phyloP scores from a whole-genome alignment of 495 filamentous ascomycete genomes.

The Penicillium pancosmium region DNA sequence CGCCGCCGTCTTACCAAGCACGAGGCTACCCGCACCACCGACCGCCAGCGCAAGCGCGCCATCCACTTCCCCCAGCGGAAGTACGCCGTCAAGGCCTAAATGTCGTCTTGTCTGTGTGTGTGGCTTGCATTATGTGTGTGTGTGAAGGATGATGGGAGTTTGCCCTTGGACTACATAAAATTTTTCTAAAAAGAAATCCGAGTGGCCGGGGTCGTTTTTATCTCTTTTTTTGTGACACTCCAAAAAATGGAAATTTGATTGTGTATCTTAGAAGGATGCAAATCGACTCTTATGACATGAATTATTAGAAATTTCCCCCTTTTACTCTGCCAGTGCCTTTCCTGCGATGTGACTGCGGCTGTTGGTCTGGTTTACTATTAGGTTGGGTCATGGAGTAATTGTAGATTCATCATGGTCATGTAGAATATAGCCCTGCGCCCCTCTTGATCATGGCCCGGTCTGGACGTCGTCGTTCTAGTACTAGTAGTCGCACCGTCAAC shows the following conservation, averaged over 20 bases:
- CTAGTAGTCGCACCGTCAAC: no score
- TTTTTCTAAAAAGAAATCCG: not conserved
- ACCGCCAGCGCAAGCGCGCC: constrained; percentile 91
- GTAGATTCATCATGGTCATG: not conserved
- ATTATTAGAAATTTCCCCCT: not conserved
- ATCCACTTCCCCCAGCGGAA: constrained; percentile 98
- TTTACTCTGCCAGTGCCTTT: no score
- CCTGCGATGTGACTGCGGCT: no score
- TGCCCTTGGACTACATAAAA: constrained; percentile 29
- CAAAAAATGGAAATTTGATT: constrained; percentile 44
- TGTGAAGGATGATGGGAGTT: constrained; percentile 5
- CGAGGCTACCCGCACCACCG: constrained; percentile 77
- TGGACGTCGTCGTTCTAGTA: not conserved
- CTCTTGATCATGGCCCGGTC: not conserved
- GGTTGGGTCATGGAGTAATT: no score
- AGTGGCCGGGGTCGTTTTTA: constrained; percentile 38
- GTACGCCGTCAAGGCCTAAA: constrained; percentile 94
- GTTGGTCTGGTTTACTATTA: no score
- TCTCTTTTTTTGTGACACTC: constrained; percentile 39
- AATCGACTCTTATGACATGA: constrained; percentile 50
- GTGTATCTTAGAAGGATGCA: constrained; percentile 53
- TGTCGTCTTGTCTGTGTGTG: no score
- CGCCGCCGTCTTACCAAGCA: constrained; percentile 87
- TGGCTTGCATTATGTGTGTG: not conserved
- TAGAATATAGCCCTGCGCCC: not conserved